phyloP scores from a whole-genome alignment of 1,139 yeast species.

The Yamadazyma epiphylla region DNA sequence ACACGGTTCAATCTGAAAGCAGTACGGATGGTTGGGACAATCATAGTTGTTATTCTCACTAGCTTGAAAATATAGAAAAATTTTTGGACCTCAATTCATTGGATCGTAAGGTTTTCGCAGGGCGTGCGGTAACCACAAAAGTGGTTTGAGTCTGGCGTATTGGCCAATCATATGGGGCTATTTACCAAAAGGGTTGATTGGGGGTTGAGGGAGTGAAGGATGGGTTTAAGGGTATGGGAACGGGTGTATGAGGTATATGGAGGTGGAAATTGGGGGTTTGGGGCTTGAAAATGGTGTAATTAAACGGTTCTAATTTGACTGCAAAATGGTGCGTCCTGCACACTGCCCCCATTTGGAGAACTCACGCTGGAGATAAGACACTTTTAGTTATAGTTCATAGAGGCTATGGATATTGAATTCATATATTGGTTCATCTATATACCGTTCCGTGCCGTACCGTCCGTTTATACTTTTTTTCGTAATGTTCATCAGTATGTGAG shows the following conservation, averaged over 20 bases:
- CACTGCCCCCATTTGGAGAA: no score
- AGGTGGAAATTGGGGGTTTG: neutral
- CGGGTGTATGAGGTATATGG: neutral
- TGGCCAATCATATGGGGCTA: neutral
- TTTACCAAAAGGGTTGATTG: neutral
- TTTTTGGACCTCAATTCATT: conserved; percentile 15
- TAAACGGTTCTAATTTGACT: no score
- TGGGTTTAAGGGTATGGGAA: neutral
- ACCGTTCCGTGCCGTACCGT: no score
- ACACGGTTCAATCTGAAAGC: conserved; percentile 45
- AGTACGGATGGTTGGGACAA: conserved; percentile 51
- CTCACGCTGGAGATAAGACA: no score
- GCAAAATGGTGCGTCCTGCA: no score
- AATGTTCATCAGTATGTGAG: no score
- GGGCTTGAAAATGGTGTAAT: conserved; percentile 1
- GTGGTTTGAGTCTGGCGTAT: neutral
- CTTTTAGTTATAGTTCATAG: no score
- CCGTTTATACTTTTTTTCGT: no score
- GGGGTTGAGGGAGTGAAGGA: neutral
- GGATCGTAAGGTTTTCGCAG: conserved; percentile 16
- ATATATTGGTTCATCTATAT: no score
- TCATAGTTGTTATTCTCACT: conserved; percentile 30
- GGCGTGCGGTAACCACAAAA: conserved; percentile 1
- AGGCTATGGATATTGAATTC: no score
- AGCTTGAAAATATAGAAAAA: conserved; percentile 10